Evolutionary conservation across 257 asterid genomes (phyloP).

Genomic region (Apocynum venetum): DNA sequence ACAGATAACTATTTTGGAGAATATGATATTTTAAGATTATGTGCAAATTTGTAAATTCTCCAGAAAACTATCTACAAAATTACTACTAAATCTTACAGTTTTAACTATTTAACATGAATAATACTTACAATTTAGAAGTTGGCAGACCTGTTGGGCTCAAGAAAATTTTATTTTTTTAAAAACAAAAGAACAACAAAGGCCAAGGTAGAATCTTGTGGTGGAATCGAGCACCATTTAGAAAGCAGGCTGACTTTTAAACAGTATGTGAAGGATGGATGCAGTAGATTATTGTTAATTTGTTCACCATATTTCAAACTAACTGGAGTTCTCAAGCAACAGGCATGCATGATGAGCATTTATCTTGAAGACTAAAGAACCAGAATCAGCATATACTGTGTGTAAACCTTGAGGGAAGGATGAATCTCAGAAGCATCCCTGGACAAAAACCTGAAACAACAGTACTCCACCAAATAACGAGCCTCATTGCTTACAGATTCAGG

Average conservation of each 20-base stretch:
- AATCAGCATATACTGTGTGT: slow-evolving; percentile 12
- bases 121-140: background rate
- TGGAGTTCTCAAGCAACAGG: background rate
- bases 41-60: no score
- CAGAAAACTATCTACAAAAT: background rate
- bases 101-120: background rate
- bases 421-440: slow-evolving; percentile 64
- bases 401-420: slow-evolving; percentile 92
- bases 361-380: slow-evolving; percentile 8
- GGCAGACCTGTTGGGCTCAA: background rate
- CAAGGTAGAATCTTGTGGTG: background rate
- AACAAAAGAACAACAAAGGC: background rate
- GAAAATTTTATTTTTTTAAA: no score
- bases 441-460: slow-evolving; percentile 93
- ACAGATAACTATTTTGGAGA: no score
- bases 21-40: no score
- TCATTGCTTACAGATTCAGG: slow-evolving; percentile 57
- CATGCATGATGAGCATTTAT: background rate
- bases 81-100: background rate
- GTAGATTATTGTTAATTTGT: background rate
- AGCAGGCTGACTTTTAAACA: background rate
- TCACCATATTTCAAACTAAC: background rate
- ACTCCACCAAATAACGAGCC: slow-evolving; percentile 87
- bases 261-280: background rate
- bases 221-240: background rate